Percentiles rank a stretch among this genome's conserved stretches.
Conservation (phyloP, 2,329 filamentous ascomycete species). For the Pseudocercospora macadamiae region DNA sequence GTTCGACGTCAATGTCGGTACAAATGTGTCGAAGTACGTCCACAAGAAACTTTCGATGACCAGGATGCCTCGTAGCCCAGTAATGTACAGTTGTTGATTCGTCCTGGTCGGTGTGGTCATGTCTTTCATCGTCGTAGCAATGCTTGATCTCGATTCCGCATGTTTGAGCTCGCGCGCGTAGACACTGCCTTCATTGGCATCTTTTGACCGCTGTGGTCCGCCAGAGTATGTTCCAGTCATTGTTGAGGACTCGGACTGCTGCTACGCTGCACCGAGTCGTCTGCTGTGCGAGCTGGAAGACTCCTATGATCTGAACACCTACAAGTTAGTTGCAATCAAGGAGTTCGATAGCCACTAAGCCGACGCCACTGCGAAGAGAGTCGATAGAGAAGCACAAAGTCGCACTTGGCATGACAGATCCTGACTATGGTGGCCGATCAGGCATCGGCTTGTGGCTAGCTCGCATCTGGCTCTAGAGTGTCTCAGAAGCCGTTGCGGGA, state of each 20-base stretch:
- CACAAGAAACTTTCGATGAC: conserved; percentile 50
- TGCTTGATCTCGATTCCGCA: neutral
- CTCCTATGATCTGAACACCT: no score
- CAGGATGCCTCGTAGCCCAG: conserved; percentile 50
- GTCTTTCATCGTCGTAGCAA: neutral
- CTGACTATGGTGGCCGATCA: neutral
- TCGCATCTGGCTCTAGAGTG: neutral
- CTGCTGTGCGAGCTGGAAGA: no score
- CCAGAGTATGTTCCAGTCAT: neutral
- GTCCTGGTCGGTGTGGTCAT: conserved; percentile 5
- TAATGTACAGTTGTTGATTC: conserved; percentile 39
- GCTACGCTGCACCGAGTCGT: no score
- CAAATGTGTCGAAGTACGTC: conserved; percentile 50
- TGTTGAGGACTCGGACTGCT: neutral
- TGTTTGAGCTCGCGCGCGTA: neutral
- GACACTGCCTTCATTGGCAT: neutral
- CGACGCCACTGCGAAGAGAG: neutral
- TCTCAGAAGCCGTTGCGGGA: neutral
- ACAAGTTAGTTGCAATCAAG: neutral
- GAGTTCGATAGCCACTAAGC: neutral
- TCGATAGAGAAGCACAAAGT: neutral
- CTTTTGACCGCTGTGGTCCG: neutral
- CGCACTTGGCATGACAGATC: neutral
- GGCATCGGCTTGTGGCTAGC: neutral
- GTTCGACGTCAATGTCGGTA: conserved; percentile 46